Percentiles rank a stretch among this genome's conserved stretches.
Conservation (phyloP, 176 grass and related monocot genomes). For the Oryza meyeriana region DNA sequence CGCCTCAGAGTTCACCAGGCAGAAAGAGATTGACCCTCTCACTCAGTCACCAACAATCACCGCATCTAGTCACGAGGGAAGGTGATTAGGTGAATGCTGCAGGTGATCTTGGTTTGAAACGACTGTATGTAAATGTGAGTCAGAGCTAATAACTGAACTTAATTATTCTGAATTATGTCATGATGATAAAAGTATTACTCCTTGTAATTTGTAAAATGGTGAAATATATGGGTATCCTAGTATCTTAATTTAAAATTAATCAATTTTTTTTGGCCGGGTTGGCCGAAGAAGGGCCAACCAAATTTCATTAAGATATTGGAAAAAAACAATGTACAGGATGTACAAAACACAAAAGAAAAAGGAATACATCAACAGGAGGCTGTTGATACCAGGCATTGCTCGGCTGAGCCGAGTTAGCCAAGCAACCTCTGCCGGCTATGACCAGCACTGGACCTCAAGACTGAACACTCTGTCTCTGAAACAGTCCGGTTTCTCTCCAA, state of each 20-base stretch:
- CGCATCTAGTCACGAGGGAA: background rate
- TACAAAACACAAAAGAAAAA: no score
- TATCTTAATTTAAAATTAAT: background rate
- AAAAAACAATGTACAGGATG: no score
- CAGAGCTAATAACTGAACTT: background rate
- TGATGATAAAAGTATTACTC: background rate
- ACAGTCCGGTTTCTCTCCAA: no score
- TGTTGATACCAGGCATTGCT: no score
- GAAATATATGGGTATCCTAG: background rate
- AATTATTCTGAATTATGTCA: background rate
- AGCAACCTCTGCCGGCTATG: no score
- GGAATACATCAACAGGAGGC: no score
- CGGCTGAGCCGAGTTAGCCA: no score
- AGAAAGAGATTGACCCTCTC: background rate
- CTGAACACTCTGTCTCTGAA: no score
- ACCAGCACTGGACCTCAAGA: no score
- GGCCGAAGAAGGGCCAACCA: no score
- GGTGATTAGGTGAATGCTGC: background rate
- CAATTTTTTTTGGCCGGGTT: no score
- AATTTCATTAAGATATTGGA: no score
- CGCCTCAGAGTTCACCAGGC: background rate
- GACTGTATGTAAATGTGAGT: background rate
- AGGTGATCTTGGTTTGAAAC: background rate
- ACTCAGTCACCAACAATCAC: constrained; percentile 3
- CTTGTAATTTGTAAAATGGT: background rate